Evolutionary conservation across 768 basidiomycete species (phyloP).

Genomic region (Boletus reticuloceps): DNA sequence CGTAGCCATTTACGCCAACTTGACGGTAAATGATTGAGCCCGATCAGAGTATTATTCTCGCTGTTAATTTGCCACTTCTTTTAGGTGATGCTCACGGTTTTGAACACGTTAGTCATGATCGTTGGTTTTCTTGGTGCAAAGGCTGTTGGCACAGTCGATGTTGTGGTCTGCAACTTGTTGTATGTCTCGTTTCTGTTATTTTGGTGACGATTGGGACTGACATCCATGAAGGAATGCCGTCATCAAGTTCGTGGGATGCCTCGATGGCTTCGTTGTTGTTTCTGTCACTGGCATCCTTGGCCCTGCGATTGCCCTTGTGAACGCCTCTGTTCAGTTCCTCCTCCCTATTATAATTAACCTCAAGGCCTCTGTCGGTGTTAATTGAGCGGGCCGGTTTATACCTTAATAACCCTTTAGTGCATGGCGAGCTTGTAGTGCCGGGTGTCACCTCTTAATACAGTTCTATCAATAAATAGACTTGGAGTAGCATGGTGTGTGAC

Average conservation of each 20-base stretch:
- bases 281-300: slow-evolving; percentile 5
- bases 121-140: not conserved
- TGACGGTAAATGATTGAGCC: not conserved
- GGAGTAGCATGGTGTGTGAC: not conserved
- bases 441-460: slow-evolving; percentile 1
- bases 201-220: not conserved
- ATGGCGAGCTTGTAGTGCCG: slow-evolving; percentile 8
- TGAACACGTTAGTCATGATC: slow-evolving; percentile 7
- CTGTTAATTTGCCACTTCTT: not conserved
- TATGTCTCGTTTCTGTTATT: not conserved
- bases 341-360: slow-evolving; percentile 1
- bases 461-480: not conserved
- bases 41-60: fast-evolving
- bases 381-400: not conserved
- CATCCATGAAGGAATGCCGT: not conserved
- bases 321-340: not conserved
- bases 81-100: slow-evolving; percentile 3
- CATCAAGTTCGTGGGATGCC: slow-evolving; percentile 8
- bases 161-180: slow-evolving; percentile 8
- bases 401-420: slow-evolving; percentile 1
- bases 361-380: not conserved
- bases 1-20: not conserved
- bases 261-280: slow-evolving; percentile 5
- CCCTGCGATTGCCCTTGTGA: slow-evolving; percentile 6
- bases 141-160: slow-evolving; percentile 4